These are phyloP conservation scores for Castanea mollissima DNA, from an alignment of 306 rosid genomes.

Conservation along the genomic window DNA sequence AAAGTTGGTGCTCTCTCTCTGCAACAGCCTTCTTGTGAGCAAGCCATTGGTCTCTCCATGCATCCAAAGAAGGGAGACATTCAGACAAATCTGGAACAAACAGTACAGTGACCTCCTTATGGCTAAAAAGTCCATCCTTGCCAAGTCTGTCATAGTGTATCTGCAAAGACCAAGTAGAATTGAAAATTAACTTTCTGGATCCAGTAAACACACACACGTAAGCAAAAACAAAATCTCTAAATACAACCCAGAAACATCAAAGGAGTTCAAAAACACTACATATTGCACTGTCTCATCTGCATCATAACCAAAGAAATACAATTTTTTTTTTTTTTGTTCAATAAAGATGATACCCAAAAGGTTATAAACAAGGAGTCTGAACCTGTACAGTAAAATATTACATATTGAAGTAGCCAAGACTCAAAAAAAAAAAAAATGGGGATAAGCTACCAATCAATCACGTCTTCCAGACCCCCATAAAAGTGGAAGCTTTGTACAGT, in stretches of 20 bases:
- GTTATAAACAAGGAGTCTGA: neutral
- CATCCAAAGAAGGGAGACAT: slow-evolving; percentile 82
- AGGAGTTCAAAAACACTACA: neutral
- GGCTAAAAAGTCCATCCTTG: slow-evolving; percentile 90
- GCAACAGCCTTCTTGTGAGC: slow-evolving; percentile 74
- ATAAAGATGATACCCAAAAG: neutral
- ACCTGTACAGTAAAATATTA: neutral
- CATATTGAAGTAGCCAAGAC: neutral
- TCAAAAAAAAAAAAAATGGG: too few species aligned
- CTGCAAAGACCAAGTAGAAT: slow-evolving; percentile 41
- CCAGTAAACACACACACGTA: neutral
- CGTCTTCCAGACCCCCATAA: too few species aligned
- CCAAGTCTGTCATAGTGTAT: slow-evolving; percentile 92
- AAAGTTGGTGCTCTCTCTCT: slow-evolving; percentile 67
- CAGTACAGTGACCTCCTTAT: slow-evolving; percentile 83
- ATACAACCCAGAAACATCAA: neutral
- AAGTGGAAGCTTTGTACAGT: too few species aligned
- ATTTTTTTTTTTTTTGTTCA: neutral
- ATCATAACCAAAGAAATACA: neutral
- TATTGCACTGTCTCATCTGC: neutral
- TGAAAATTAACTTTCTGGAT: slow-evolving; percentile 6
- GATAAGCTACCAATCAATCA: too few species aligned
- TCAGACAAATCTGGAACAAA: slow-evolving; percentile 88
- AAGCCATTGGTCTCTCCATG: slow-evolving; percentile 91
- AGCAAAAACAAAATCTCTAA: slow-evolving; percentile 1